Evolutionary conservation across 75 land plant species (phyloP).

Genomic region (Selaginella tamariscina): DNA sequence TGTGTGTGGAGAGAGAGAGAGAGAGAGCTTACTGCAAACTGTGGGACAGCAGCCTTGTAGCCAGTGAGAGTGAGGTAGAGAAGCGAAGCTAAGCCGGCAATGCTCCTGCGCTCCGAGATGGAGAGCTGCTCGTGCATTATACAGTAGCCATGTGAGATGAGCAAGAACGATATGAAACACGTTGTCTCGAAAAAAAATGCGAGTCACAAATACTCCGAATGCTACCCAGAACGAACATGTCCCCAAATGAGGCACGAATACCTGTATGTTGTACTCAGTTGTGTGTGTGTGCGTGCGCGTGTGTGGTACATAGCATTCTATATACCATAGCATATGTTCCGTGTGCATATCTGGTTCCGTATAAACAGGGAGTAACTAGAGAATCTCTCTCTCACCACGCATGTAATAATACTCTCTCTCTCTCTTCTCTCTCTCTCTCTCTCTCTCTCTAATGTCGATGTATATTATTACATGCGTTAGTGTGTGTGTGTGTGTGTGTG

Average conservation of each 20-base stretch:
- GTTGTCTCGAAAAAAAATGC: constrained; percentile 82
- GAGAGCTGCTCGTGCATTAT: constrained; percentile 84
- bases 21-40: constrained; percentile 51
- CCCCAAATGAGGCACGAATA: constrained; percentile 59
- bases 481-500: too few relatives aligned
- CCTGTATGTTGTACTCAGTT: constrained; percentile 39
- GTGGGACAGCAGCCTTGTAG: constrained; percentile 79
- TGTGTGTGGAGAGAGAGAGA: too few relatives aligned
- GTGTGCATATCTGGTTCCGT: too few relatives aligned
- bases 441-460: too few relatives aligned
- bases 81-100: constrained; percentile 60
- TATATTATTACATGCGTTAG: too few relatives aligned
- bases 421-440: too few relatives aligned
- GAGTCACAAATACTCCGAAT: constrained; percentile 82
- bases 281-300: too few relatives aligned
- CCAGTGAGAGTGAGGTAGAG: constrained; percentile 84
- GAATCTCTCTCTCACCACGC: too few relatives aligned
- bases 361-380: too few relatives aligned
- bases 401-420: too few relatives aligned
- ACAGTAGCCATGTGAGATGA: constrained; percentile 94
- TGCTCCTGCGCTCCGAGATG: constrained; percentile 50
- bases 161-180: constrained; percentile 64
- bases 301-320: too few relatives aligned
- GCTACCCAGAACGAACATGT: constrained; percentile 94
- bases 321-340: too few relatives aligned